Evolutionary conservation across 106 monocot genomes (phyloP).

Genomic region (Apostasia ramifera): DNA sequence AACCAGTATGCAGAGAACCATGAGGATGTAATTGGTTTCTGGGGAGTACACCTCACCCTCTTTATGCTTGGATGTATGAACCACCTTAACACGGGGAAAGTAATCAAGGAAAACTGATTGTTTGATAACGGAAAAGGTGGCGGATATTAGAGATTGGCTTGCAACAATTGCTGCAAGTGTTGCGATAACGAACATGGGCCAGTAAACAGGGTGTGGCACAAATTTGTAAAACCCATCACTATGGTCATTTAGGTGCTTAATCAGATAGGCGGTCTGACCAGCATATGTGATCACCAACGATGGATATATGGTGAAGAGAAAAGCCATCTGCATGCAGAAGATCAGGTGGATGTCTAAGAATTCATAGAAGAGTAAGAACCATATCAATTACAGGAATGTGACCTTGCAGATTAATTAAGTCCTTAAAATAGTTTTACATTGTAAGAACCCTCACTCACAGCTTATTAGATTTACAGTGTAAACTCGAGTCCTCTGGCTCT

Average conservation of each 20-base stretch:
- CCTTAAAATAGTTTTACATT: too few relatives aligned
- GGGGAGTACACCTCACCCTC: slow-evolving; percentile 88
- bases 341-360: background rate
- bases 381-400: too few relatives aligned
- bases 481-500: too few relatives aligned
- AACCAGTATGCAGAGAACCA: slow-evolving; percentile 58
- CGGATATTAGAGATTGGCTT: slow-evolving; percentile 87
- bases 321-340: slow-evolving; percentile 53
- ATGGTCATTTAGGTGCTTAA: slow-evolving; percentile 40
- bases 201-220: slow-evolving; percentile 47
- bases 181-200: slow-evolving; percentile 80
- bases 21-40: slow-evolving; percentile 72
- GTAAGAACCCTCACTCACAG: too few relatives aligned
- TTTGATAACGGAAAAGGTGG: slow-evolving; percentile 78
- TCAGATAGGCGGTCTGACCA: slow-evolving; percentile 77
- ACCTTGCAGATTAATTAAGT: too few relatives aligned
- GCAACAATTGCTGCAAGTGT: slow-evolving; percentile 73
- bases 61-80: slow-evolving; percentile 57
- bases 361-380: too few relatives aligned
- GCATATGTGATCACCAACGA: slow-evolving; percentile 77
- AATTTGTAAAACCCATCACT: slow-evolving; percentile 69
- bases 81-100: slow-evolving; percentile 75
- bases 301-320: slow-evolving; percentile 69
- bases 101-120: slow-evolving; percentile 64
- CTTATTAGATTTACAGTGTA: too few relatives aligned